Evolutionary conservation across 2,329 filamentous ascomycete species (phyloP), one percentile per base, ranked within the genome.

Genomic region (Fusarium hainanense): DNA sequence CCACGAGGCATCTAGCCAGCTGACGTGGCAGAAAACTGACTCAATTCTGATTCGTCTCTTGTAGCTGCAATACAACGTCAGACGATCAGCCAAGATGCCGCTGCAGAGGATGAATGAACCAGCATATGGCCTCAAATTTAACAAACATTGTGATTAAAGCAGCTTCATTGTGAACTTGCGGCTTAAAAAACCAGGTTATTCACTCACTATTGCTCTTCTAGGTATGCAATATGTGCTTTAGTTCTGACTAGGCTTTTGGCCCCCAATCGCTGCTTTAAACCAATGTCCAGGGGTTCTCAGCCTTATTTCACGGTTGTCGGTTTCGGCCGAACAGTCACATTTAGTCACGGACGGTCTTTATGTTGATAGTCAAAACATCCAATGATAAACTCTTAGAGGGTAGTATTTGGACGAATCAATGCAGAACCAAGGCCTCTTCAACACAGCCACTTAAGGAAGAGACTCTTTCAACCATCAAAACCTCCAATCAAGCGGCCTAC

Each of bases 21-120:
- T 71, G 69, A 74, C 71, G 68, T 73, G 72, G 68, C 72, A 57
- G 34, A 30, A 18, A 46, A 41, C 52, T 23, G 56, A 43, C 7
- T n/a, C 27, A 13, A 42, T 20, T 42, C 43, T 58, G 46, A 57
- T 62, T 68, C 44, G 56, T 47, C n/a, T 54, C 44, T 18, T 11
- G 23, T n/a, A 54, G 25, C 49, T 69, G 63, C 63, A 56, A 57
- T 52, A 41, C 56, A 32, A 56, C 57, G 72, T 74, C 69, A 70
- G 57, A 54, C 41, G 57, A 65, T 69, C 48, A 49, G 44, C 37
- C 54, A 37, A 27, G 20, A 37, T 50, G 44, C 51, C 25, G 44
- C 42, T 43, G n/a, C 49, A 52, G 49, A 28, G 20, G 23, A 42
- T 41, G 49, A 51, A 40, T 34, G 7, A 21, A 51, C 34, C 30